Conservation (phyloP, 371 early-diverging fungal genomes). For the Dentiscutata heterogama region DNA sequence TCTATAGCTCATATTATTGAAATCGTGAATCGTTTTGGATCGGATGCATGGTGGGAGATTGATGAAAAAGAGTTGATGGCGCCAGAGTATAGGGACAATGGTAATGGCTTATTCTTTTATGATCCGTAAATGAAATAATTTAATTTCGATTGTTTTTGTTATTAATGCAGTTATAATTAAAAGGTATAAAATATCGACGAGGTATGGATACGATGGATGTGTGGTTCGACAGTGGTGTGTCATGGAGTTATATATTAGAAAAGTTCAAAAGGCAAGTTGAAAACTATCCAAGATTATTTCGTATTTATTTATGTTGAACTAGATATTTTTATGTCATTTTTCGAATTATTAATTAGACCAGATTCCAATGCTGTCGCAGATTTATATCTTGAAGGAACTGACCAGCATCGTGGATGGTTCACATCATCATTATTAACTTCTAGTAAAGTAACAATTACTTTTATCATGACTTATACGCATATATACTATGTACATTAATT, state of each 20-base stretch:
- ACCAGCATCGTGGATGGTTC: conserved; percentile 99
- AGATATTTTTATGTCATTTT: background rate
- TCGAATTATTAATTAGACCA: conserved; percentile 20
- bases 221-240: conserved; percentile 95
- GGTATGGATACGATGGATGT: conserved; percentile 95
- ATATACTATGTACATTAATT: background rate
- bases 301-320: background rate
- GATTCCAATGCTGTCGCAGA: conserved; percentile 73
- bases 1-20: conserved; percentile 77
- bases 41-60: conserved; percentile 86
- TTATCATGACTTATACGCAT: background rate
- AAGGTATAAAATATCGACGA: conserved; percentile 59
- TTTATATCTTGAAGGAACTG: conserved; percentile 93
- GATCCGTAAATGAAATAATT: background rate
- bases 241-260: conserved; percentile 80
- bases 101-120: conserved; percentile 44
- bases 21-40: conserved; percentile 68
- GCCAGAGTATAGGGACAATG: conserved; percentile 68
- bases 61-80: conserved; percentile 76
- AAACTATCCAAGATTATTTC: background rate
- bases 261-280: conserved; percentile 51
- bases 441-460: conserved; percentile 49
- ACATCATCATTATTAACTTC: conserved; percentile 94
- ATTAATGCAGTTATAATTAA: background rate
- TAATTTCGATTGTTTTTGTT: background rate